Conservation (phyloP, 1,284 basidiomycete genomes). For the Apiotrichum domesticum region DNA sequence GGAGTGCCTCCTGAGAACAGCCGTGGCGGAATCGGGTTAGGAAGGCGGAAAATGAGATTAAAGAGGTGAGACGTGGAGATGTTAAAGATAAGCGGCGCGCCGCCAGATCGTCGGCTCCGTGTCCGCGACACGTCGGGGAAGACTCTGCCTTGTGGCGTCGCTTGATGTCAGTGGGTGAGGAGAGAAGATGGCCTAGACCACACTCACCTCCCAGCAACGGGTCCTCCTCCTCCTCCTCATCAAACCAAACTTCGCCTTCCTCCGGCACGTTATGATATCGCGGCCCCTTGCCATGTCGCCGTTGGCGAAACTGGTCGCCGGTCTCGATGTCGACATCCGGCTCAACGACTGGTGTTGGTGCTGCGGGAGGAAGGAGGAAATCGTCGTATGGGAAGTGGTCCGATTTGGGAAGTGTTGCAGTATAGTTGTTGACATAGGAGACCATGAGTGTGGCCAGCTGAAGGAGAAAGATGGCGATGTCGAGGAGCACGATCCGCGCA, state of each 20-base stretch:
- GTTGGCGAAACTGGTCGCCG: constrained; percentile 15
- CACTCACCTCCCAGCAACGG: not conserved
- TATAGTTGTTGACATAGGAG: constrained; percentile 31
- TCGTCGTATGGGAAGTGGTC: constrained; percentile 35
- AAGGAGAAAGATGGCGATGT: constrained; percentile 32
- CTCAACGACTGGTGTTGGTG: constrained; percentile 1
- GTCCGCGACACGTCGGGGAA: constrained; percentile 1
- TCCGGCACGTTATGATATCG: constrained; percentile 18
- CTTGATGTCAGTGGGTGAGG: not conserved
- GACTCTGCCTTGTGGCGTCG: not conserved
- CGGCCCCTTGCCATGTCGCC: constrained; percentile 16
- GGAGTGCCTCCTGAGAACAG: constrained; percentile 34
- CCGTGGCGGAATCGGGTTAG: constrained; percentile 22
- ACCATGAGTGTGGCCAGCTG: constrained; percentile 34
- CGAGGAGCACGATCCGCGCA: constrained; percentile 34
- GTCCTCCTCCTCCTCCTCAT: constrained; percentile 24
- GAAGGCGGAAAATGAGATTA: constrained; percentile 28
- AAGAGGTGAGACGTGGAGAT: constrained; percentile 27
- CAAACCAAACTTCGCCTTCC: constrained; percentile 23
- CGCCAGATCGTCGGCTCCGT: constrained; percentile 15
- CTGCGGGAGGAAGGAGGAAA: constrained; percentile 29
- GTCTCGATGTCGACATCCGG: constrained; percentile 14
- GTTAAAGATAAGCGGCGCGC: constrained; percentile 32
- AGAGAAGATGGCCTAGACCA: not conserved
- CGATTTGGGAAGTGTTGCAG: constrained; percentile 16